Base-by-base conservation (phyloP, 371 early-diverging fungal genomes). In the Ecytonucleospora hepatopenaei region DNA sequence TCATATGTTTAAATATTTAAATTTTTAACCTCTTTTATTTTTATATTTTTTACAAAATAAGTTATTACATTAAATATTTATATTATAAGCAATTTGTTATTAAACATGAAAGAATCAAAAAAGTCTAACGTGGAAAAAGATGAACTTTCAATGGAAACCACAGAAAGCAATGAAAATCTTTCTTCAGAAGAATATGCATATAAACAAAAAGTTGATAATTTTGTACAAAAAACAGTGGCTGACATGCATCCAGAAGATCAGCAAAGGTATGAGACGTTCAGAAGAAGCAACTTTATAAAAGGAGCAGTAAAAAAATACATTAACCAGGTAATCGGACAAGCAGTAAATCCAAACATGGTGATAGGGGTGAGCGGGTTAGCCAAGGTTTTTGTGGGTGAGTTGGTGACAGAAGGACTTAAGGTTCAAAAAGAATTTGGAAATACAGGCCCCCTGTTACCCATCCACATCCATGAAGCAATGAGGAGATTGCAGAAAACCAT, bases 341-440 rank as follows among this genome's bases (percentile, higher is more conserved):
- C 87, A 71, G 84, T 86, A 27, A 85, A 89, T 12, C 84, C 85
- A 30, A 90, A 88, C 2, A 83, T 91, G 78, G 84, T 87, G 0
- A 89, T 91, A 80, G 89, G 90, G 0, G 86, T 94, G 0, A 88
- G 88, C 27, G 94, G 92, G 31, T 87, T 89, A 65, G 84, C 88
- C 35, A 94, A 94, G 74, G 87, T 94, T 15, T 94, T 90, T 82
- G 87, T 92, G 0, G 92, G 92, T 23, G 92, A 94, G 71, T 86
- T 94, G 66, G 85, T 90, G 2, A 90, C 90, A 73, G 82, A 84
- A 75, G 90, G 88, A 83, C 80, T 76, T 49, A 47, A 62, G 31
- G 72, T 79, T 19, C 79, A 75, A 48, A 49, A 58, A 23, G 76
- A 73, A 28, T 65, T 59, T 54, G 48, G 62, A n/a, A 72, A 81